Percentiles rank a stretch among this genome's conserved stretches.
These are phyloP conservation scores for Boletus huronensis DNA, from an alignment of 768 basidiomycete genomes.

Conservation along the genomic window DNA sequence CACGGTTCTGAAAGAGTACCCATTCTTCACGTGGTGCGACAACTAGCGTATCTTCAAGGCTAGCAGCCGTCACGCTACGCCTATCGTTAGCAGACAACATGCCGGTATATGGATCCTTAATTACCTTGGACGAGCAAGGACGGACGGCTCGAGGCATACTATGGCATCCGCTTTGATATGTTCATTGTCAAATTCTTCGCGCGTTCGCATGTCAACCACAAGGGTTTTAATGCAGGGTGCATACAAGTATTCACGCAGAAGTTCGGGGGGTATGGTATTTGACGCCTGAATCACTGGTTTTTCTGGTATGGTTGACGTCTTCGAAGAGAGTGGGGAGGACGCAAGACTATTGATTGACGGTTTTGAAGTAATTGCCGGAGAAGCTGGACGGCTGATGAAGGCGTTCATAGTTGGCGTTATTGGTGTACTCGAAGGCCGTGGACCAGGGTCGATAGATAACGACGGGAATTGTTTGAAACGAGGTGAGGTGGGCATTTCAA, in stretches of 20 bases:
- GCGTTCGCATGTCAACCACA: slow-evolving; percentile 77
- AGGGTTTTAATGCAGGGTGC: slow-evolving; percentile 54
- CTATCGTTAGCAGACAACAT: slow-evolving; percentile 7
- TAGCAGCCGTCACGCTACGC: slow-evolving; percentile 57
- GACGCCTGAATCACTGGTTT: slow-evolving; percentile 54
- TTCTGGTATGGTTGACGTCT: slow-evolving; percentile 25
- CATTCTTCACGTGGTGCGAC: slow-evolving; percentile 69
- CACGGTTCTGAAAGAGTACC: slow-evolving; percentile 75
- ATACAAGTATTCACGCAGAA: slow-evolving; percentile 56
- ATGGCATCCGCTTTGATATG: slow-evolving; percentile 66
- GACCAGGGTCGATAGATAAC: slow-evolving; percentile 44
- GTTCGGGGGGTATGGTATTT: slow-evolving; percentile 57
- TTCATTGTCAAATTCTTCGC: slow-evolving; percentile 72
- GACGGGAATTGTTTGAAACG: slow-evolving; percentile 36
- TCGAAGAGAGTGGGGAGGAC: slow-evolving; percentile 32
- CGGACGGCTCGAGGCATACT: slow-evolving; percentile 82
- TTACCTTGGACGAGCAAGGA: slow-evolving; percentile 67
- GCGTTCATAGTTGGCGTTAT: slow-evolving; percentile 54
- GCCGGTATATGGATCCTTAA: slow-evolving; percentile 19
- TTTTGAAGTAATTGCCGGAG: slow-evolving; percentile 47
- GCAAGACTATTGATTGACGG: slow-evolving; percentile 40
- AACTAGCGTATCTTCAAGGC: slow-evolving; percentile 71
- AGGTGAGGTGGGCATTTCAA: slow-evolving; percentile 32
- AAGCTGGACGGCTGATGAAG: slow-evolving; percentile 61
- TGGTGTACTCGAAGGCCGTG: slow-evolving; percentile 68